These are phyloP conservation scores for Euphorbia celastroides DNA, from an alignment of 441 rosid genomes.

Conservation along the genomic window DNA sequence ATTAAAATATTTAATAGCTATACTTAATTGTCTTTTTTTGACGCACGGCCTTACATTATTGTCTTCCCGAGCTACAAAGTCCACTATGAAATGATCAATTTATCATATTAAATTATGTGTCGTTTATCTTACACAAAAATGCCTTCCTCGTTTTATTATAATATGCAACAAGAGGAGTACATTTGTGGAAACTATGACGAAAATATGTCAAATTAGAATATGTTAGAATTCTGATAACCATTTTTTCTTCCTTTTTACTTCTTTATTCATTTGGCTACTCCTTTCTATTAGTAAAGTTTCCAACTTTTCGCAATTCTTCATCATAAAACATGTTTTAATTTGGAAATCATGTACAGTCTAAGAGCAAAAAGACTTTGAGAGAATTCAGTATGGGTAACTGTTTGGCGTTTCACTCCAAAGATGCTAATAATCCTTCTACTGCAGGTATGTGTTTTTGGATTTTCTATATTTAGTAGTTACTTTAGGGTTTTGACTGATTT, in stretches of 20 bases:
- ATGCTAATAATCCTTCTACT: conserved; percentile 10
- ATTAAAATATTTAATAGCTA: no score
- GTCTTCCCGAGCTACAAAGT: no score
- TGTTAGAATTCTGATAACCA: no score
- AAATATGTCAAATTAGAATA: not conserved
- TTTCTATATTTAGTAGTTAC: not conserved
- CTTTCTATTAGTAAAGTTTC: not conserved
- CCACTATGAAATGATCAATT: no score
- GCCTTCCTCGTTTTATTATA: not conserved
- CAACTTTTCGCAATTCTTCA: not conserved
- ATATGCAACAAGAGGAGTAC: not conserved
- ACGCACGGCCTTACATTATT: no score
- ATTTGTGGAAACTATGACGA: not conserved
- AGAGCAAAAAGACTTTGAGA: not conserved
- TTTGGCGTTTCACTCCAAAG: not conserved
- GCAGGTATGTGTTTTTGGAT: conserved; percentile 24
- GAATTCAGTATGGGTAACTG: conserved; percentile 45
- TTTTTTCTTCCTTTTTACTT: no score
- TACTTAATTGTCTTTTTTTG: no score
- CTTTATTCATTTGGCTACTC: not conserved
- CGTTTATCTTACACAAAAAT: no score
- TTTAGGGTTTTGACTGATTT: not conserved
- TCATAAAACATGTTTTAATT: not conserved
- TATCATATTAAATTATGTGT: no score
- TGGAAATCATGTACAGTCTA: not conserved